Base-by-base conservation (phyloP, 768 basidiomycete genomes). In the Cubamyces lactineus region DNA sequence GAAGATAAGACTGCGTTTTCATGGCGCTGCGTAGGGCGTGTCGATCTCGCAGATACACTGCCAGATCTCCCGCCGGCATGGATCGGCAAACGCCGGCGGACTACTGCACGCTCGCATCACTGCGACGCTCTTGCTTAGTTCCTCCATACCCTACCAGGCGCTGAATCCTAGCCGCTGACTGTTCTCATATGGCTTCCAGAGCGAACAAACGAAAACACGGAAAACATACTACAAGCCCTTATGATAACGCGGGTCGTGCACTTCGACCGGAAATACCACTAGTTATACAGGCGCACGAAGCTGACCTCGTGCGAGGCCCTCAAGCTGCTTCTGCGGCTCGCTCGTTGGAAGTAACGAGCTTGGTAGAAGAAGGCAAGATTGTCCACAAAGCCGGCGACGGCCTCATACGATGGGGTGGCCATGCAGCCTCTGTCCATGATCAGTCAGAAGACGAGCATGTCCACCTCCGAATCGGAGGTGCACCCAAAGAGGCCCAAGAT, bases 241-340 rank as follows among this genome's bases (percentile, higher is more conserved):
- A 19, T n/a, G 48, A 49, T 17, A 5, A 2, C 9, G 11, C 42
- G 17, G 9, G 24, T 15, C 24, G 26, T 49, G 24, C 30, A 2
- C 39, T 19, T 13, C 55, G 5, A 17, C 65, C 66, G 16, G 70
- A 74, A 43, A 62, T 65, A 6, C 53, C 65, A 28, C 67, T 76
- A 16, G 72, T 68, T 58, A 71, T 93, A 38, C 85, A 87, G 66
- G 93, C 90, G 0, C 82, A 92, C 70, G 93, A 95, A 73, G 89
- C 90, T 5, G 86, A 89, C 51, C 74, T 95, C 21, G 71, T 87
- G 4, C 82, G 82, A 17, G 85, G 87, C 2, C 76, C 82, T 0
- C 72, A 74, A 17, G 83, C 82, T 1, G 65, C 63, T 3, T 63
- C 72, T 9, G 76, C 81, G 0, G 78, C 78, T 3, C 69, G 64